Percentiles rank a stretch among this genome's conserved stretches.
These are phyloP conservation scores for Salix caprea DNA, from an alignment of 345 rosid genomes.

Conservation along the genomic window DNA sequence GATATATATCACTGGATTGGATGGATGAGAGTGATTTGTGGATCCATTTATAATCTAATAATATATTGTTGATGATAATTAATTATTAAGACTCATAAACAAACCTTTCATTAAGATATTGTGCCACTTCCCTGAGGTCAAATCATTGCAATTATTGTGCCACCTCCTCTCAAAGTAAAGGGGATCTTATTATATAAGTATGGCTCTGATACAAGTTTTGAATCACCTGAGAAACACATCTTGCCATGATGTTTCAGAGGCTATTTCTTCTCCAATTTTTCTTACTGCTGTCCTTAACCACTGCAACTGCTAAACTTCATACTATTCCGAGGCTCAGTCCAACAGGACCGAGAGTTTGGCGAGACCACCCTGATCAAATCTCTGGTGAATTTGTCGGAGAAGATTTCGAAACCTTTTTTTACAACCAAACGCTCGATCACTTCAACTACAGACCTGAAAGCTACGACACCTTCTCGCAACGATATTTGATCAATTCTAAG, in stretches of 20 bases:
- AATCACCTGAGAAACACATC: not conserved
- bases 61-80: no score
- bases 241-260: conserved; percentile 2
- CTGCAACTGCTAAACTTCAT: not conserved
- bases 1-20: no score
- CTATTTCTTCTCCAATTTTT: not conserved
- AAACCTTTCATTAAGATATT: not conserved
- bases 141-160: not conserved
- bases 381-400: conserved; percentile 2
- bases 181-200: not conserved
- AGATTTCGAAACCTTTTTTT: conserved; percentile 29
- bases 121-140: not conserved
- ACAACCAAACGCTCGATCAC: conserved; percentile 47
- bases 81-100: no score
- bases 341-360: conserved; percentile 3
- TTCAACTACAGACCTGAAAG: conserved; percentile 45
- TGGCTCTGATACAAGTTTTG: not conserved
- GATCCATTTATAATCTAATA: no score
- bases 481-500: conserved; percentile 32
- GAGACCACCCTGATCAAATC: not conserved
- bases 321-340: conserved; percentile 36
- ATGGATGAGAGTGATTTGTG: no score
- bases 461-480: conserved; percentile 31
- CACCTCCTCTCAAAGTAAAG: not conserved
- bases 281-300: not conserved